Percentiles rank a stretch among this genome's conserved stretches.
phyloP scores from a whole-genome alignment of 139 green algal species.

The Picochlorum sp. region DNA sequence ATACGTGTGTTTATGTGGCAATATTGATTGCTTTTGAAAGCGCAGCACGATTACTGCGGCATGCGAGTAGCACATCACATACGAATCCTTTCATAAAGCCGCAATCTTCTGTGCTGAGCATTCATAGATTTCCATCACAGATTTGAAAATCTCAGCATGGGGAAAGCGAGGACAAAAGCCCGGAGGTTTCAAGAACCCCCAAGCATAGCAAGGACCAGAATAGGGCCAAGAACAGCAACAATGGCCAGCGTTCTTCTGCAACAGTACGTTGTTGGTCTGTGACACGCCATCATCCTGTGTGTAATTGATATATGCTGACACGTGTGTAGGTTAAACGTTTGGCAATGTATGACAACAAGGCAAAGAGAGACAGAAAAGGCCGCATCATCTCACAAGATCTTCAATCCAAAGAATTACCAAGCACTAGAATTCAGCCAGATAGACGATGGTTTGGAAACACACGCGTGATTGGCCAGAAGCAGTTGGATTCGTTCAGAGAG shows the following conservation, averaged over 20 bases:
- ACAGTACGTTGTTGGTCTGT: slow-evolving; percentile 47
- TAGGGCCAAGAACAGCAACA: slow-evolving; percentile 46
- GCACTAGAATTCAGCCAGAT: slow-evolving; percentile 92
- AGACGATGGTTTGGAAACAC: slow-evolving; percentile 96
- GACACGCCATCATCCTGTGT: too few relatives aligned
- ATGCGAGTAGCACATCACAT: too few relatives aligned
- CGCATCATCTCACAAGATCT: slow-evolving; percentile 79
- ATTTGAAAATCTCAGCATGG: slow-evolving; percentile 2
- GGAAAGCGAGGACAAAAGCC: slow-evolving; percentile 6
- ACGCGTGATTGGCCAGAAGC: slow-evolving; percentile 90
- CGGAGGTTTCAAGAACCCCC: slow-evolving; percentile 54
- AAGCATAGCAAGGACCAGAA: slow-evolving; percentile 70
- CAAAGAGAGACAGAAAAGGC: slow-evolving; percentile 83
- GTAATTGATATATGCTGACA: too few relatives aligned
- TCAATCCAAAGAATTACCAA: slow-evolving; percentile 91
- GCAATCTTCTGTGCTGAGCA: too few relatives aligned
- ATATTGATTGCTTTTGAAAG: too few relatives aligned
- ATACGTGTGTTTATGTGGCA: too few relatives aligned
- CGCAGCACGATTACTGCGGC: too few relatives aligned
- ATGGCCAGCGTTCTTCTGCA: slow-evolving; percentile 50
- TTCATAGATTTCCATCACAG: neutral
- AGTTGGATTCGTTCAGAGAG: slow-evolving; percentile 89
- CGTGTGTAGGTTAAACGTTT: slow-evolving; percentile 72
- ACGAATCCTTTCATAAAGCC: too few relatives aligned
- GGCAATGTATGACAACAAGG: slow-evolving; percentile 90